A percentile compares a stretch with the other conserved stretches of the same genome.
phyloP scores from a whole-genome alignment of 139 green algal genomes.

The Chloropicon primus region DNA sequence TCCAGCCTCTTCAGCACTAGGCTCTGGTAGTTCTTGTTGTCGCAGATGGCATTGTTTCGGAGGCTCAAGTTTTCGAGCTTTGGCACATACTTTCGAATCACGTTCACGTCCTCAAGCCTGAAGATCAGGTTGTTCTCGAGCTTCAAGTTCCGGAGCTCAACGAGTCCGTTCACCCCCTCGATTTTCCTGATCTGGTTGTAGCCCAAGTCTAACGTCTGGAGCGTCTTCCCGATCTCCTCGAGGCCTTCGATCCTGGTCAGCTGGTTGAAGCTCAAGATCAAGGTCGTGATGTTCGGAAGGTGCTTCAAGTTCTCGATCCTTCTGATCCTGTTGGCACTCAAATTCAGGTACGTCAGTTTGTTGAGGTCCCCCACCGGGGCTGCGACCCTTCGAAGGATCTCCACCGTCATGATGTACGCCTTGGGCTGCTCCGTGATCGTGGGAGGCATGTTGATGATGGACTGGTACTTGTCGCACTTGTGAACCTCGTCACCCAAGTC shows the following conservation, averaged over 20 bases:
- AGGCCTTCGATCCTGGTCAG: conserved; percentile 41
- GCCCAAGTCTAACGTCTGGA: conserved; percentile 37
- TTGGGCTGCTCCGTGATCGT: background rate
- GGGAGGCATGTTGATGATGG: background rate
- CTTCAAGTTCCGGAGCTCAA: background rate
- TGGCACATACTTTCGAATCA: conserved; percentile 37
- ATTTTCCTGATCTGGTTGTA: conserved; percentile 30
- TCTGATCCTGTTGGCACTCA: conserved; percentile 32
- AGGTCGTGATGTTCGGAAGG: conserved; percentile 2
- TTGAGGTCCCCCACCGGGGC: conserved; percentile 8
- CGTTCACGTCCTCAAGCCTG: conserved; percentile 37
- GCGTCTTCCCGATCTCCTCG: conserved; percentile 13
- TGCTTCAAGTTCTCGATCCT: conserved; percentile 20
- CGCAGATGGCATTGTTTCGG: conserved; percentile 30
- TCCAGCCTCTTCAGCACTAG: conserved; percentile 18
- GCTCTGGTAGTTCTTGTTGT: conserved; percentile 34
- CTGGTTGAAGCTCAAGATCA: conserved; percentile 37
- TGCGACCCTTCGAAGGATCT: background rate
- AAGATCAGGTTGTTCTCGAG: background rate
- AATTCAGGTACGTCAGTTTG: conserved; percentile 30
- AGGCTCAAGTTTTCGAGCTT: conserved; percentile 42
- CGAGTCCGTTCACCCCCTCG: background rate
- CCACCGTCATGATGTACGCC: background rate
- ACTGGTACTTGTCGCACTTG: background rate
- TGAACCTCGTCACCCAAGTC: background rate